phyloP scores from a whole-genome alignment of 345 rosid genomes.

The Cardamine chenopodiifolia region DNA sequence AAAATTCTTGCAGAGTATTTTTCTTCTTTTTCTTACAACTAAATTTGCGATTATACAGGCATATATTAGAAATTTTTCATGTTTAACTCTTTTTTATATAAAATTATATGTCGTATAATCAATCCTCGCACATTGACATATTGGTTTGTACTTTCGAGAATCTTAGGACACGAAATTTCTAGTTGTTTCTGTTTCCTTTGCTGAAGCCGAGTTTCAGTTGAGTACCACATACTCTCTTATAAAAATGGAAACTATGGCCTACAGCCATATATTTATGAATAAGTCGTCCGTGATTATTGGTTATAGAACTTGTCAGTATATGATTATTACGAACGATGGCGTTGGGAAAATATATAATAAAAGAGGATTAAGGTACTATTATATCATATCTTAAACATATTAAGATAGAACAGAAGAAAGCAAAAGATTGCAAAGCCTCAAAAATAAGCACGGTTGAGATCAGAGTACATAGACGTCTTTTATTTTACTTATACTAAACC shows the following conservation, averaged over 20 bases:
- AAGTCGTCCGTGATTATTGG: background rate
- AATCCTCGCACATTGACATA: background rate
- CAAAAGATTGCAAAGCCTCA: background rate
- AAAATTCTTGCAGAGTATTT: background rate
- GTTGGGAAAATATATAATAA: background rate
- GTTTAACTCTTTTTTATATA: background rate
- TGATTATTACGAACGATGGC: background rate
- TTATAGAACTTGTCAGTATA: background rate
- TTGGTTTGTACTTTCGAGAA: background rate
- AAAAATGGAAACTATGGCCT: background rate
- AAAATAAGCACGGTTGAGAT: background rate
- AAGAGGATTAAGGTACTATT: background rate
- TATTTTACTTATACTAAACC: constrained; percentile 27
- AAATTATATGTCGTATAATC: background rate
- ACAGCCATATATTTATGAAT: background rate
- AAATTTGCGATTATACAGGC: background rate
- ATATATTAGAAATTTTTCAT: background rate
- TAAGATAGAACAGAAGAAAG: constrained; percentile 5
- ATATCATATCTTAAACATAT: constrained; percentile 10
- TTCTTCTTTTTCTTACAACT: background rate
- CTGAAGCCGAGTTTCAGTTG: background rate
- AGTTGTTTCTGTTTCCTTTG: background rate
- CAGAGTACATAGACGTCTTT: constrained; percentile 2
- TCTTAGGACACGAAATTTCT: background rate
- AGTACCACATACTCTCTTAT: background rate